Evolutionary conservation across 805 yeast species (phyloP), one percentile per base, ranked within the genome.

Genomic region (Lachancea waltii): DNA sequence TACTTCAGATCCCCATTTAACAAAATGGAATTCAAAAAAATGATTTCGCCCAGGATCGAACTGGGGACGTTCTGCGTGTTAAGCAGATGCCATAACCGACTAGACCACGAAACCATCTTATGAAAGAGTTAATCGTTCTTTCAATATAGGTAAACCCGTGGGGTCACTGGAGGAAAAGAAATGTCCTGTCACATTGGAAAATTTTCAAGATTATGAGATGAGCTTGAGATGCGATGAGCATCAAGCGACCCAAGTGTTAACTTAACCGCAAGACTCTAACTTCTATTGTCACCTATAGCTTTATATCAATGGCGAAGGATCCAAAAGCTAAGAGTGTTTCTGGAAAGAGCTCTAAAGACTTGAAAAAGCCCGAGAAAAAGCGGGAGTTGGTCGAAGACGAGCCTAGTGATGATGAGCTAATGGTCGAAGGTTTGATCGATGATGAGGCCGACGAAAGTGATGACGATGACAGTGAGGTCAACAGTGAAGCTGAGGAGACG

Each of bases 61-160:
- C 97, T 87, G 97, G 97, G 96, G 97, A 90, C 97, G 89, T 85
- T 85, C 92, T 86, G 95, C 96, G 97, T 89, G 97, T 89, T 86
- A 87, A 85, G 96, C 96, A 87, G 92, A 85, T 85, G 97, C 95
- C 96, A 89, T 89, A 79, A 87, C 96, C 96, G 70, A 87, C 96
- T 87, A 87, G 95, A 87, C 97, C 96, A 87, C 87, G 81, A 79
- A 80, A 79, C 94, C 92, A 65, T 44, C 54, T 55, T n/a, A 4
- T 40, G n/a, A 19, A 25, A 27, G 10, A 11, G 35, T 16, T 11
- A 33, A 25, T 24, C 16, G 10, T 18, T 18, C 19, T 8, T 6
- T 13, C 2, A 19, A 17, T 30, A 11, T 29, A 13, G n/a, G 15
- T n/a, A 9, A 17, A 13, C 20, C n/a, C 17, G 32, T n/a, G 17